Percentiles rank a stretch among this genome's conserved stretches.
Evolutionary conservation across 2,329 filamentous ascomycete species (phyloP).

Genomic region (Fusarium pseudograminearum): DNA sequence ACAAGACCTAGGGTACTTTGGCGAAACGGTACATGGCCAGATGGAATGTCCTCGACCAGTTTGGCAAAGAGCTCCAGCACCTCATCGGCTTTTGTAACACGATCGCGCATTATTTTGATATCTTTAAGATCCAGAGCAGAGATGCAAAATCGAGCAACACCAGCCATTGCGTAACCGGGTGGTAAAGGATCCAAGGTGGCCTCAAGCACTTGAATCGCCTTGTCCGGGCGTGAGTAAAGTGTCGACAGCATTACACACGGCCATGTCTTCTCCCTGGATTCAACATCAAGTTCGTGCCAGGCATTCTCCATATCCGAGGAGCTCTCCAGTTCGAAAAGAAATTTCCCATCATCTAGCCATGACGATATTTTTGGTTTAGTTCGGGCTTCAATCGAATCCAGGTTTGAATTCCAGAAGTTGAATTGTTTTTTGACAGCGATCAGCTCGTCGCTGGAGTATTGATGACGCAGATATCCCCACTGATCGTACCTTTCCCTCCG

Average conservation of each 20-base stretch:
- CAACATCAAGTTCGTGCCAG: slow-evolving; percentile 50
- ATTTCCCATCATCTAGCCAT: slow-evolving; percentile 47
- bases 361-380: slow-evolving; percentile 35
- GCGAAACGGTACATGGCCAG: slow-evolving; percentile 51
- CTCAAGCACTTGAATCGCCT: slow-evolving; percentile 51
- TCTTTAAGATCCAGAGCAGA: slow-evolving; percentile 35
- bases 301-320: slow-evolving; percentile 50
- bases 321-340: slow-evolving; percentile 50
- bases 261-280: slow-evolving; percentile 49
- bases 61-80: slow-evolving; percentile 48
- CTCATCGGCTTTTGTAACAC: slow-evolving; percentile 47
- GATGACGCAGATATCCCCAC: slow-evolving; percentile 52
- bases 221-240: slow-evolving; percentile 50
- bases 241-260: slow-evolving; percentile 53
- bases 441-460: slow-evolving; percentile 42
- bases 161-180: slow-evolving; percentile 55
- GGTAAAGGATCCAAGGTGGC: slow-evolving; percentile 54
- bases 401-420: slow-evolving; percentile 49
- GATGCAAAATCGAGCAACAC: slow-evolving; percentile 52
- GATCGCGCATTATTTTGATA: slow-evolving; percentile 38
- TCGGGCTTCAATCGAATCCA: slow-evolving; percentile 38
- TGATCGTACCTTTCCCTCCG: slow-evolving; percentile 40
- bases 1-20: slow-evolving; percentile 56
- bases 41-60: slow-evolving; percentile 47
- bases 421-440: slow-evolving; percentile 42